phyloP scores from a whole-genome alignment of 2,329 filamentous ascomycete species.

The Talaromyces sp. region DNA sequence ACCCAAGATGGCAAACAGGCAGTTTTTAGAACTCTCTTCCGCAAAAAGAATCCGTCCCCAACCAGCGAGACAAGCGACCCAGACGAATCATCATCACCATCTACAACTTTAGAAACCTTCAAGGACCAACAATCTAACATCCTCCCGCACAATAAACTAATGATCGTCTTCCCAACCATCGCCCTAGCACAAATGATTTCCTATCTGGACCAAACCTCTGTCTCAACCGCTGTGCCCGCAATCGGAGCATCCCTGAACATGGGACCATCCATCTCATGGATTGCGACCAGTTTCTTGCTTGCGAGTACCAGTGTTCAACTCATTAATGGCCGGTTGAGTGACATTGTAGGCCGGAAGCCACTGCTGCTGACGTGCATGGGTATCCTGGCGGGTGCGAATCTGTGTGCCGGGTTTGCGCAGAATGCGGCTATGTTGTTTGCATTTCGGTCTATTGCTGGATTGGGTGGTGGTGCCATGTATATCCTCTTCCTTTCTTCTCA shows the following conservation, averaged over 20 bases:
- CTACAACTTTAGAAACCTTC: constrained; percentile 13
- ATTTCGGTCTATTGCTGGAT: constrained; percentile 54
- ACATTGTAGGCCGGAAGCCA: constrained; percentile 56
- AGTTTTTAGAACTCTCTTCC: not conserved
- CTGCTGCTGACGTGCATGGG: constrained; percentile 50
- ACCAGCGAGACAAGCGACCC: not conserved
- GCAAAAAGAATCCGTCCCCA: not conserved
- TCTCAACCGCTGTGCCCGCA: constrained; percentile 14
- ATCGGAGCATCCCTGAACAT: constrained; percentile 5
- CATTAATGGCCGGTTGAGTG: constrained; percentile 56
- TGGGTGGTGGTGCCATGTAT: constrained; percentile 54
- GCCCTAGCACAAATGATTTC: constrained; percentile 15
- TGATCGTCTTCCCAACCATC: constrained; percentile 14
- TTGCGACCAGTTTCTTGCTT: constrained; percentile 24
- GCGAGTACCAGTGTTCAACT: constrained; percentile 52
- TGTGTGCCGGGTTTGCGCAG: constrained; percentile 53
- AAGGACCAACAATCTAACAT: constrained; percentile 14
- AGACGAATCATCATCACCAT: not conserved
- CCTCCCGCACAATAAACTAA: constrained; percentile 12
- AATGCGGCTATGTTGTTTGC: constrained; percentile 53
- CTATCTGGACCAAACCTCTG: constrained; percentile 11
- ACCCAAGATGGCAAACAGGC: not conserved
- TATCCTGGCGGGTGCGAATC: constrained; percentile 50
- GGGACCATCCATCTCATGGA: constrained; percentile 20
- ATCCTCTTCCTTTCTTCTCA: not conserved